Conservation (phyloP, 768 basidiomycete genomes). For the Lentinus brumalis region DNA sequence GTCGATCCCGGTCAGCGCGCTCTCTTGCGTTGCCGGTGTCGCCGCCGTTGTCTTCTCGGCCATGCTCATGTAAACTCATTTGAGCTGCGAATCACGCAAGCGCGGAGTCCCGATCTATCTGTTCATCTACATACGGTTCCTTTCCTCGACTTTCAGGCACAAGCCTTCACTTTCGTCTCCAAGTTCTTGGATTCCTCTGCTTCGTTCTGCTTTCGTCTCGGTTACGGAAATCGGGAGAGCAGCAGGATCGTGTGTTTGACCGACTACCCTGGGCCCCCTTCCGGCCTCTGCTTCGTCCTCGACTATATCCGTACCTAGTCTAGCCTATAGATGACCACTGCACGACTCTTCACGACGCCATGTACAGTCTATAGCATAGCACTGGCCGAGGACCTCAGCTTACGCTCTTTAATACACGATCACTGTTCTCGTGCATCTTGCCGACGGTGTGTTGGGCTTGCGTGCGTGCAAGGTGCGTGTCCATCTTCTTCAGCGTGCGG, state of each 20-base stretch:
- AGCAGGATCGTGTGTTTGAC: constrained; percentile 18
- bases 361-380: constrained; percentile 13
- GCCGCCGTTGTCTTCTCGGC: constrained; percentile 18
- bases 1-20: constrained; percentile 11
- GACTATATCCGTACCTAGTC: neutral
- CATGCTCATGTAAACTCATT: constrained; percentile 18
- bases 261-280: constrained; percentile 14
- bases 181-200: neutral
- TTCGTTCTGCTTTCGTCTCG: neutral
- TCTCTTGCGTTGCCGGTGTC: constrained; percentile 20
- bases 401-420: constrained; percentile 23
- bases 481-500: neutral
- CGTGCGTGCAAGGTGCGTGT: neutral
- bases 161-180: too few relatives aligned
- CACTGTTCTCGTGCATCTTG: constrained; percentile 2
- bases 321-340: neutral
- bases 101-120: neutral
- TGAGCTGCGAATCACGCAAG: neutral
- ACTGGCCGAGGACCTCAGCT: constrained; percentile 17
- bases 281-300: neutral
- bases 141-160: neutral
- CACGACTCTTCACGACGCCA: constrained; percentile 10
- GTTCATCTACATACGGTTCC: neutral
- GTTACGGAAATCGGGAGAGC: constrained; percentile 1
- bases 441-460: neutral